phyloP scores from a whole-genome alignment of 1,139 yeast species.

The Lodderomyces jiufengensis region DNA sequence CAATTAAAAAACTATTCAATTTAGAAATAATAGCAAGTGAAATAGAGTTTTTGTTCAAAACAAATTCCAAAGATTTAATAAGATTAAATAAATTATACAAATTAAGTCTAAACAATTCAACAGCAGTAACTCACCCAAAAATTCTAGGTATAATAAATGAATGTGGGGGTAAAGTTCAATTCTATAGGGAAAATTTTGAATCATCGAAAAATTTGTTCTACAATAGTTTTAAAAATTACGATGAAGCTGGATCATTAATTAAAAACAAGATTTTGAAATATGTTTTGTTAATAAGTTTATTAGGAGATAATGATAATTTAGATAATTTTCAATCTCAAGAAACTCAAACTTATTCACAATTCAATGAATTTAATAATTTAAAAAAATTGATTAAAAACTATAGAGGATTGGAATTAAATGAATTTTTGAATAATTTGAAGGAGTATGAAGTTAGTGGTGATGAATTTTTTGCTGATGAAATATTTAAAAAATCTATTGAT shows the following conservation, averaged over 20 bases:
- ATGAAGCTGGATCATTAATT: slow-evolving; percentile 68
- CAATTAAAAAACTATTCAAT: slow-evolving; percentile 42
- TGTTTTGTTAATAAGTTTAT: slow-evolving; percentile 58
- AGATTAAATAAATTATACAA: slow-evolving; percentile 47
- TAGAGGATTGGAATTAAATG: slow-evolving; percentile 26
- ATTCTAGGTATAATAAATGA: slow-evolving; percentile 70
- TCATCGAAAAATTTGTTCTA: slow-evolving; percentile 64
- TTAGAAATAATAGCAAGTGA: slow-evolving; percentile 67
- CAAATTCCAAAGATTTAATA: slow-evolving; percentile 26
- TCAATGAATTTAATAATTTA: slow-evolving; percentile 32
- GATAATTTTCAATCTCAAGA: slow-evolving; percentile 66
- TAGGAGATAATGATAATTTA: slow-evolving; percentile 55
- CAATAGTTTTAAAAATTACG: slow-evolving; percentile 71
- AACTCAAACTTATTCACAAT: slow-evolving; percentile 44
- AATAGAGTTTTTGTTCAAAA: slow-evolving; percentile 47
- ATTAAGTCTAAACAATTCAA: slow-evolving; percentile 44
- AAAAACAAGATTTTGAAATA: slow-evolving; percentile 59
- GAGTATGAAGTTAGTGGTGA: slow-evolving; percentile 12
- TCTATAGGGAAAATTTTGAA: slow-evolving; percentile 58
- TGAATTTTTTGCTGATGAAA: slow-evolving; percentile 27
- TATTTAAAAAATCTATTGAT: slow-evolving; percentile 25
- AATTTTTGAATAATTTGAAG: slow-evolving; percentile 16
- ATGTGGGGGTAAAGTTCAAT: slow-evolving; percentile 69
- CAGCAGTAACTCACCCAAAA: slow-evolving; percentile 74
- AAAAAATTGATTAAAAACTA: slow-evolving; percentile 28